phyloP scores from a whole-genome alignment of 371 early-diverging fungal species.

The Mucor plumbeus region DNA sequence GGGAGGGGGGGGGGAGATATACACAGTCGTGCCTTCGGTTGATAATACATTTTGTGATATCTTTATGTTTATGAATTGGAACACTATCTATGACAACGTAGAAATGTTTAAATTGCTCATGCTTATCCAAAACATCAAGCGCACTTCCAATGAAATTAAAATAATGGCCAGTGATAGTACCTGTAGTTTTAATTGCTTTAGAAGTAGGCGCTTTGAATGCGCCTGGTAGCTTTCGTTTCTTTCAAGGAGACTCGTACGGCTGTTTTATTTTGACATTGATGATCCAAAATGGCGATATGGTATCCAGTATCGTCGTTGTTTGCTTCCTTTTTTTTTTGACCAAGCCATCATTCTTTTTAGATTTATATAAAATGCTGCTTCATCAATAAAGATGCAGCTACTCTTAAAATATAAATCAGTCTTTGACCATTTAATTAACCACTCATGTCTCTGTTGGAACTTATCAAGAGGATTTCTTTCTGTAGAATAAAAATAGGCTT shows the following conservation, averaged over 20 bases:
- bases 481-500: not conserved
- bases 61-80: not conserved
- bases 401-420: slow-evolving; percentile 10
- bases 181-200: too few species aligned
- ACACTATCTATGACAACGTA: not conserved
- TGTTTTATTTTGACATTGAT: too few species aligned
- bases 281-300: too few species aligned
- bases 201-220: too few species aligned
- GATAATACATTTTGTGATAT: slow-evolving; percentile 8
- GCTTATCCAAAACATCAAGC: too few species aligned
- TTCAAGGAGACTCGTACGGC: too few species aligned
- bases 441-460: not conserved
- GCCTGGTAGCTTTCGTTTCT: too few species aligned
- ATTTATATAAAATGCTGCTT: slow-evolving; percentile 19
- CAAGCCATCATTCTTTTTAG: slow-evolving; percentile 29
- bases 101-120: too few species aligned
- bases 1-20: slow-evolving; percentile 1
- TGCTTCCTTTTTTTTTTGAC: slow-evolving; percentile 21
- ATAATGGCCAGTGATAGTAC: too few species aligned
- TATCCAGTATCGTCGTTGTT: too few species aligned
- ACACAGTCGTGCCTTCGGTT: slow-evolving; percentile 10
- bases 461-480: slow-evolving; percentile 3
- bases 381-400: slow-evolving; percentile 18
- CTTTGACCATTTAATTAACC: slow-evolving; percentile 11
- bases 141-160: too few species aligned